A percentile compares a stretch with the other conserved stretches of the same genome.
phyloP scores from a whole-genome alignment of 176 grass and related monocot species.

The Secale cereale region DNA sequence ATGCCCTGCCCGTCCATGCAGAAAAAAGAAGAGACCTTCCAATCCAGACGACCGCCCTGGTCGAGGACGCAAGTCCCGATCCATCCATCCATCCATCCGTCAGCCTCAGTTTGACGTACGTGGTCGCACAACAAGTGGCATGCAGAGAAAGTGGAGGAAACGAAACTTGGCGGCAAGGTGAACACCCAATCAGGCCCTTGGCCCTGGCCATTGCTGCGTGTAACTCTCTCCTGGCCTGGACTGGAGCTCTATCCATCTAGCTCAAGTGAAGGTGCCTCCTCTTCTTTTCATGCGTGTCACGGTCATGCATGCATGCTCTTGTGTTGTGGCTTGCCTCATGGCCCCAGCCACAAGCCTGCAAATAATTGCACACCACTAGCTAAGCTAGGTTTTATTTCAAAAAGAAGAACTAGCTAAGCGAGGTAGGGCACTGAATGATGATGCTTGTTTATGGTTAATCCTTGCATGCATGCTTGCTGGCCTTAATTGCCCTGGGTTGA shows the following conservation, averaged over 20 bases:
- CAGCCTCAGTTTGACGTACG: not conserved
- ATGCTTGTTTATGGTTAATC: conserved; percentile 20
- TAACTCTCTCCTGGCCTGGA: not conserved
- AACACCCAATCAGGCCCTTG: not conserved
- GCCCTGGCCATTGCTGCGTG: conserved; percentile 6
- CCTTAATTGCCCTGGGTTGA: not conserved
- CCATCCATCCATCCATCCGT: not conserved
- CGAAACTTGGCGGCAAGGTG: not conserved
- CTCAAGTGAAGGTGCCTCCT: conserved; percentile 13
- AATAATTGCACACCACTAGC: not conserved
- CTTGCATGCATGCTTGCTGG: not conserved
- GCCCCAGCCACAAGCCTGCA: not conserved
- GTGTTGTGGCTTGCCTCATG: conserved; percentile 1
- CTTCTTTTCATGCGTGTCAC: conserved; percentile 40
- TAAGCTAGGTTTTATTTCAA: not conserved
- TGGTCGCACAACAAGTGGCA: not conserved
- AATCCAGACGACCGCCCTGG: not conserved
- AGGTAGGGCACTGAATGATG: conserved; percentile 23
- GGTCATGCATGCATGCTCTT: not conserved
- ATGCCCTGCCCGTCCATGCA: not conserved
- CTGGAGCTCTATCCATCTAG: not conserved
- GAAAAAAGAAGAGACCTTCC: conserved; percentile 11
- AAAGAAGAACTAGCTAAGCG: not conserved
- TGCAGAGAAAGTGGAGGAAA: not conserved
- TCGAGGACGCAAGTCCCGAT: conserved; percentile 33